Conservation (phyloP, 192 early-diverging fungal genomes). For the Lobosporangium transversale region DNA sequence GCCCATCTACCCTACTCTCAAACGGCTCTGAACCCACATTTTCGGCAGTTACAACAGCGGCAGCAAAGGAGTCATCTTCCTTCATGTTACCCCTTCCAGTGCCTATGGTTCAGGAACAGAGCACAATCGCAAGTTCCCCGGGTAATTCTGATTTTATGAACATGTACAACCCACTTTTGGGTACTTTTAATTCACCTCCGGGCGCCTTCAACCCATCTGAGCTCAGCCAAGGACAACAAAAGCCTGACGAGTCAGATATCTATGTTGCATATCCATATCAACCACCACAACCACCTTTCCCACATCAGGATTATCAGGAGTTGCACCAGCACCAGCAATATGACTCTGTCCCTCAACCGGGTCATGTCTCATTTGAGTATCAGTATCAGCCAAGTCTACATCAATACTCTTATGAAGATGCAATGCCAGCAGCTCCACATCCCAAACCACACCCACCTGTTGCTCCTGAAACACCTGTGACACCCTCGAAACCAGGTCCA, state of each 20-base stretch:
- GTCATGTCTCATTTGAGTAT: background rate
- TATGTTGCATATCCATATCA: background rate
- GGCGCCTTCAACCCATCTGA: background rate
- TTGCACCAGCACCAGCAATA: background rate
- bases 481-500: slow-evolving; percentile 25
- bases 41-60: background rate
- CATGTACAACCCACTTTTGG: background rate
- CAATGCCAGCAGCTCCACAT: background rate
- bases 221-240: background rate
- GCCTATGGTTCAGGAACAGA: background rate
- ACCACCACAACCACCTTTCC: background rate
- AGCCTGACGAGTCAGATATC: background rate
- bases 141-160: background rate
- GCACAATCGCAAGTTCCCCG: background rate
- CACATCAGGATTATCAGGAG: background rate
- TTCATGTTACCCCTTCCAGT: background rate
- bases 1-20: slow-evolving; percentile 20
- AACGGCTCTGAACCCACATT: background rate
- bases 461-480: background rate
- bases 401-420: background rate
- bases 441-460: background rate
- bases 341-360: background rate
- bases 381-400: slow-evolving; percentile 4
- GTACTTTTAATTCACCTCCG: background rate
- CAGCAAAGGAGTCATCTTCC: background rate